phyloP scores from a whole-genome alignment of 768 basidiomycete genomes.

The Trametopsis cervina region DNA sequence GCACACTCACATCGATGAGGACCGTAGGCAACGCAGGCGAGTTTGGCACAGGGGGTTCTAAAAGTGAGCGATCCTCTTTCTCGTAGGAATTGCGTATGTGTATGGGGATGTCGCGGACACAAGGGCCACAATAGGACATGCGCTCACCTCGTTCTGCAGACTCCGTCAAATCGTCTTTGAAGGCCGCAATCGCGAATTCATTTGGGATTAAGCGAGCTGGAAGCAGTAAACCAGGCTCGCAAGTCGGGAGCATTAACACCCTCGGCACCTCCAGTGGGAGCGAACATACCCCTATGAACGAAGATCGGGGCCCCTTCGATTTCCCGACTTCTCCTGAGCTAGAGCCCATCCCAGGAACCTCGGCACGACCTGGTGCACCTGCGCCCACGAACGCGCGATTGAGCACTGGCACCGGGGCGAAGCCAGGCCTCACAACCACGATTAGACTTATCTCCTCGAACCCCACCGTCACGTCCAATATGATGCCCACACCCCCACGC shows the following conservation, averaged over 20 bases:
- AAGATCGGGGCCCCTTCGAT: neutral
- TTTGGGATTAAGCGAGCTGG: constrained; percentile 56
- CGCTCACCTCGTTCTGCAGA: constrained; percentile 28
- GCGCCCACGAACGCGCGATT: constrained; percentile 55
- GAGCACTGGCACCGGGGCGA: constrained; percentile 36
- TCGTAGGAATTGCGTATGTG: no score
- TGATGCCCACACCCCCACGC: constrained; percentile 42
- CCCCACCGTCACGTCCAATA: neutral
- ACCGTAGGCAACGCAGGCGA: constrained; percentile 45
- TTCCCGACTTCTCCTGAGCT: neutral
- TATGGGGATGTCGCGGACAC: no score
- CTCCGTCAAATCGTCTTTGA: constrained; percentile 65
- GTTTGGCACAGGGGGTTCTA: constrained; percentile 67
- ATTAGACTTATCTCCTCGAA: constrained; percentile 36
- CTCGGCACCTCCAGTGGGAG: neutral
- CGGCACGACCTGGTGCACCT: constrained; percentile 50
- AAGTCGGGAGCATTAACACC: neutral
- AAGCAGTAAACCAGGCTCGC: neutral
- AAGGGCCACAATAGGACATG: no score
- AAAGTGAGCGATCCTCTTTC: constrained; percentile 35
- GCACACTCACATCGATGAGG: constrained; percentile 40
- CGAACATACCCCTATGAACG: neutral
- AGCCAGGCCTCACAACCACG: constrained; percentile 28
- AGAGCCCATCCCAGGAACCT: constrained; percentile 52
- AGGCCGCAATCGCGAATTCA: constrained; percentile 61